Evolutionary conservation across 2,329 filamentous ascomycete species (phyloP).

Genomic region (Pezicula radicicola): DNA sequence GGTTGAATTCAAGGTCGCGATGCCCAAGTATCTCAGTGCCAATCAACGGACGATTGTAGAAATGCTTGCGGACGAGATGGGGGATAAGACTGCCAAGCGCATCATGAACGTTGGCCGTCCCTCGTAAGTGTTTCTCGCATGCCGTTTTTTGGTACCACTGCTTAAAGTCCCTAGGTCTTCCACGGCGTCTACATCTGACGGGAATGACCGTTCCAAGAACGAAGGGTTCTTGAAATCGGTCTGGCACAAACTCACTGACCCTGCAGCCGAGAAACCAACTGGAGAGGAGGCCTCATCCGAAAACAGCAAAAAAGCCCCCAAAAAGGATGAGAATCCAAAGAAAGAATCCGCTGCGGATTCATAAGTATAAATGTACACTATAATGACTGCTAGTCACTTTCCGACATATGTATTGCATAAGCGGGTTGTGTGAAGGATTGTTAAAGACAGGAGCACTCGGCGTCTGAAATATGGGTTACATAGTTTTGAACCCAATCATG

Average conservation of each 20-base stretch:
- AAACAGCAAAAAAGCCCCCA: constrained; percentile 1
- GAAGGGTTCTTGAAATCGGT: constrained; percentile 91
- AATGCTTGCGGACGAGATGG: constrained; percentile 95
- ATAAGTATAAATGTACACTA: constrained; percentile 8
- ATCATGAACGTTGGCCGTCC: constrained; percentile 76
- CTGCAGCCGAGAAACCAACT: constrained; percentile 31
- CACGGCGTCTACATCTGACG: constrained; percentile 7
- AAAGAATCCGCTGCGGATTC: constrained; percentile 9
- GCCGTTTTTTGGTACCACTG: constrained; percentile 8
- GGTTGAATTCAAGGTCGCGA: constrained; percentile 91
- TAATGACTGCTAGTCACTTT: constrained; percentile 2
- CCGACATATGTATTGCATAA: constrained; percentile 15
- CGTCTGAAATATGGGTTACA: constrained; percentile 6
- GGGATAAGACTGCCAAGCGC: constrained; percentile 84
- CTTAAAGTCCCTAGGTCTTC: constrained; percentile 6
- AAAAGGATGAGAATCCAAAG: constrained; percentile 17
- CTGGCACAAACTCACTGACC: constrained; percentile 89
- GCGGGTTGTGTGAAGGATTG: constrained; percentile 3
- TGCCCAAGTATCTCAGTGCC: constrained; percentile 89
- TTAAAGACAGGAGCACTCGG: constrained; percentile 1
- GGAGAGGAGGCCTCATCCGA: background rate
- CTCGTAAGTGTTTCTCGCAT: constrained; percentile 40
- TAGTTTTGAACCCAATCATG: constrained; percentile 2
- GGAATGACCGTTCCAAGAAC: constrained; percentile 59
- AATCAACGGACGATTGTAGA: constrained; percentile 93